These are phyloP conservation scores for Musa beccarii DNA, from an alignment of 176 grass and related monocot genomes.

Conservation along the genomic window DNA sequence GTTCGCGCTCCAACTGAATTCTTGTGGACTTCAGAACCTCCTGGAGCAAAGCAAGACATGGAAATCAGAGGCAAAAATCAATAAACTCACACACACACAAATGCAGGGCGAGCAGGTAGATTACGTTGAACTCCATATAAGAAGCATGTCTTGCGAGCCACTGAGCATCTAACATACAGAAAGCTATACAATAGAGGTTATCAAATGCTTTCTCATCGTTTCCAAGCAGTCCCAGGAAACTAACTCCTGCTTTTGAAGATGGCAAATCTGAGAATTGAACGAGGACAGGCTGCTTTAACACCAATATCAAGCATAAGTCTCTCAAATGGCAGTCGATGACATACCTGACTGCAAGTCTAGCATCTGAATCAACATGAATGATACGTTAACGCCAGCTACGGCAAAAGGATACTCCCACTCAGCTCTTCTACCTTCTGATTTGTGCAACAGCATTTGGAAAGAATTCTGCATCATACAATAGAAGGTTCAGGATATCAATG, in stretches of 20 bases:
- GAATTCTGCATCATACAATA: constrained; percentile 30
- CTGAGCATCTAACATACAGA: constrained; percentile 61
- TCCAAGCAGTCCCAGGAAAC: constrained; percentile 57
- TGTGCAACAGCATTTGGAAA: constrained; percentile 68
- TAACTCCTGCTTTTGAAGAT: constrained; percentile 43
- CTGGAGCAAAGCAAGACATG: not conserved
- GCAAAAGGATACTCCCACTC: constrained; percentile 99
- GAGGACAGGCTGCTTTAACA: not conserved
- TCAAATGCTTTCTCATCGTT: constrained; percentile 64
- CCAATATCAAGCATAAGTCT: not conserved
- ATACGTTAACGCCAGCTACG: constrained; percentile 86
- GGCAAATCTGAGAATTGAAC: constrained; percentile 35
- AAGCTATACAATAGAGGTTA: constrained; percentile 73
- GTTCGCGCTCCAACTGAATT: constrained; percentile 14
- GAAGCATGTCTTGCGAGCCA: constrained; percentile 63
- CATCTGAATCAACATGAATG: constrained; percentile 94
- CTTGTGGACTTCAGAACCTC: constrained; percentile 24
- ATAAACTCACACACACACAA: not conserved
- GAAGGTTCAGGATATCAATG: not conserved
- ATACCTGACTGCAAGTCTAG: constrained; percentile 77
- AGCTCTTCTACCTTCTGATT: constrained; percentile 66
- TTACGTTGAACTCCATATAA: constrained; percentile 95
- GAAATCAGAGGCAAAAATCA: not conserved
- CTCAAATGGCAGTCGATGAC: not conserved
- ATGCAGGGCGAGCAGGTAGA: not conserved